Evolutionary conservation across 148 eudicot genomes (phyloP), one percentile per base, ranked within the genome.

Genomic region (Limonium bicolor): DNA sequence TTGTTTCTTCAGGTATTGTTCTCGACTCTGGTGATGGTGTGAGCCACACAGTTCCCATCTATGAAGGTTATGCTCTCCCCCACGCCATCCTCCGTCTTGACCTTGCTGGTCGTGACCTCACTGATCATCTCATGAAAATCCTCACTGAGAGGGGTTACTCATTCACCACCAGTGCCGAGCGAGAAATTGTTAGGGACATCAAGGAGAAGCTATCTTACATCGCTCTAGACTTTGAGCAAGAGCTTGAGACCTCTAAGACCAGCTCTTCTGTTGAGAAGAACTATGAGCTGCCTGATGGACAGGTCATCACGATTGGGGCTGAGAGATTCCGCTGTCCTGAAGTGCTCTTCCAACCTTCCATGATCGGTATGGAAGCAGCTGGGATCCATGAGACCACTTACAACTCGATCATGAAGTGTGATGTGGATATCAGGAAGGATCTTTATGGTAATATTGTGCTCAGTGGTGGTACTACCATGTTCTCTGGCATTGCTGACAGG

Each of bases 301-400:
- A 64, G 36, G 69, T 64, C 17, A 64, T 64, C 39, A 64, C 64
- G 31, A 59, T 64, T 11, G 69, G 69, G 31, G 55, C 41, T 28
- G 69, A 64, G 60, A 59, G 69, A n/a, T 59, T 64, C 64, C 64
- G 69, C 48, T 64, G 69, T 51, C 69, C 69, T 39, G 69, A 64
- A 53, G 64, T 64, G 55, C 69, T 64, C 51, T 64, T 64, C 69
- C 64, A 64, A 27, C 69, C 69, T 27, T 64, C 64, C 15, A 47
- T 64, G 51, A 53, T 58, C 5, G 69, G 64, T 53, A 58, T 64
- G 64, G 69, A 64, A 59, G 60, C 64, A 33, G 55, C 64, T 9
- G 69, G 69, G 35, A 58, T 64, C 49, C 69, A 64, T 9, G 69
- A 64, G 64, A 59, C 69, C 0, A 59, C 64, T 18, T 64, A 64